A percentile compares a stretch with the other conserved stretches of the same genome.
Evolutionary conservation across 306 rosid species (phyloP).

Genomic region (Chamaecrista fasciculata): DNA sequence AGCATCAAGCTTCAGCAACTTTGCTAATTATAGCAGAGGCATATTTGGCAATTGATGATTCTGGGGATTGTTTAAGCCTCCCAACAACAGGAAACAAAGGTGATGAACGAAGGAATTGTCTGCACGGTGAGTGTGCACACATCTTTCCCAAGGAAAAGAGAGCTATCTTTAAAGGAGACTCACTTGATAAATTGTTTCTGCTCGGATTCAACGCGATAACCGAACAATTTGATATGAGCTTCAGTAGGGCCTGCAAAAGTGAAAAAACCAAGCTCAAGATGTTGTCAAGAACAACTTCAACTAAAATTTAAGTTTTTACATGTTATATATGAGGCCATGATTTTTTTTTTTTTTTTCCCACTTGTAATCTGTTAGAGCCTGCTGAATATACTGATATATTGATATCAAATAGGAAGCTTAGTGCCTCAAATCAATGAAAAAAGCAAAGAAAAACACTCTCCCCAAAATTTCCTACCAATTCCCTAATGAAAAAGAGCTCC

Average conservation of each 20-base stretch:
- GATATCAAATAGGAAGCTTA: no score
- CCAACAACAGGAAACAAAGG: constrained; percentile 69
- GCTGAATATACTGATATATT: no score
- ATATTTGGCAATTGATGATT: constrained; percentile 69
- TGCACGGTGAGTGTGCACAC: constrained; percentile 83
- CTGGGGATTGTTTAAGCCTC: constrained; percentile 77
- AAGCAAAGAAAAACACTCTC: no score
- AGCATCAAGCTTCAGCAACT: constrained; percentile 59
- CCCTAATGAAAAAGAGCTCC: no score
- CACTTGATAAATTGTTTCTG: constrained; percentile 61
- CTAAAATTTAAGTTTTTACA: background rate
- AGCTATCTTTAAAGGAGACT: constrained; percentile 94
- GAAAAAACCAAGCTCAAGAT: background rate
- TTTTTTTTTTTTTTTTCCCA: background rate
- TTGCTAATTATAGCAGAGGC: constrained; percentile 60
- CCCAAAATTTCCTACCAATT: no score
- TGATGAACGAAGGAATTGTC: constrained; percentile 77
- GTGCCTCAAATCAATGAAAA: no score
- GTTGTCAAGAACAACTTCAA: background rate
- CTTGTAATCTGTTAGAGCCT: background rate
- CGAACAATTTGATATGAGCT: constrained; percentile 77
- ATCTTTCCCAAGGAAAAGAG: constrained; percentile 85
- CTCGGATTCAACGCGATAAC: constrained; percentile 60
- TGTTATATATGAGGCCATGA: no score
- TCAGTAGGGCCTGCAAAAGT: constrained; percentile 66